A percentile compares a stretch with the other conserved stretches of the same genome.
These are phyloP conservation scores for Mortierella sp. DNA, from an alignment of 371 early-diverging fungal species.

Conservation along the genomic window DNA sequence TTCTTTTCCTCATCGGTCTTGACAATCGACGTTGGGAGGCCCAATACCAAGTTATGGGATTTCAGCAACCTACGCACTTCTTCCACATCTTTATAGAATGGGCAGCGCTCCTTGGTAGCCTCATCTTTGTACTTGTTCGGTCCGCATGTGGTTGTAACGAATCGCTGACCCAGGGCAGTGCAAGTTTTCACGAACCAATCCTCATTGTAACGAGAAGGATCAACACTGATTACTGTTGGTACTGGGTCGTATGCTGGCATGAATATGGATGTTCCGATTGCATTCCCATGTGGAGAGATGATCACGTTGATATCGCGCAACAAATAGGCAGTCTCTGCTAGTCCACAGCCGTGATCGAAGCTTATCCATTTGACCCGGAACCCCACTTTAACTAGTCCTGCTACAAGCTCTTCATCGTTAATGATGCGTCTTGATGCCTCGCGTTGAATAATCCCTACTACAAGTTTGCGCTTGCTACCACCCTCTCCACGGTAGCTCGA, in stretches of 20 bases:
- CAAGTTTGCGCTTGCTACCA: background rate
- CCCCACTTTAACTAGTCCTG: conserved; percentile 9
- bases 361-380: conserved; percentile 34
- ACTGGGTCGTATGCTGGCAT: conserved; percentile 53
- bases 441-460: conserved; percentile 33
- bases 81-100: conserved; percentile 19
- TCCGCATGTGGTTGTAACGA: conserved; percentile 58
- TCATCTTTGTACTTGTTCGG: conserved; percentile 43
- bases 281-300: conserved; percentile 62
- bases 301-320: conserved; percentile 60
- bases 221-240: conserved; percentile 57
- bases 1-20: conserved; percentile 18
- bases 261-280: conserved; percentile 60
- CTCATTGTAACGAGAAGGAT: conserved; percentile 58
- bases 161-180: conserved; percentile 62
- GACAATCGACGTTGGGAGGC: conserved; percentile 23
- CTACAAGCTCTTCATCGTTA: conserved; percentile 33
- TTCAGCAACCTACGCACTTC: conserved; percentile 4
- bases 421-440: conserved; percentile 18
- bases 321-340: conserved; percentile 58
- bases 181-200: conserved; percentile 63
- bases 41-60: conserved; percentile 1
- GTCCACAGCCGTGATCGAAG: conserved; percentile 62
- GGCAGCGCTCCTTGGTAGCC: conserved; percentile 30
- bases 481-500: conserved; percentile 7